Base-by-base conservation (phyloP, 1,284 basidiomycete species). In the Tylopilus sp. region DNA sequence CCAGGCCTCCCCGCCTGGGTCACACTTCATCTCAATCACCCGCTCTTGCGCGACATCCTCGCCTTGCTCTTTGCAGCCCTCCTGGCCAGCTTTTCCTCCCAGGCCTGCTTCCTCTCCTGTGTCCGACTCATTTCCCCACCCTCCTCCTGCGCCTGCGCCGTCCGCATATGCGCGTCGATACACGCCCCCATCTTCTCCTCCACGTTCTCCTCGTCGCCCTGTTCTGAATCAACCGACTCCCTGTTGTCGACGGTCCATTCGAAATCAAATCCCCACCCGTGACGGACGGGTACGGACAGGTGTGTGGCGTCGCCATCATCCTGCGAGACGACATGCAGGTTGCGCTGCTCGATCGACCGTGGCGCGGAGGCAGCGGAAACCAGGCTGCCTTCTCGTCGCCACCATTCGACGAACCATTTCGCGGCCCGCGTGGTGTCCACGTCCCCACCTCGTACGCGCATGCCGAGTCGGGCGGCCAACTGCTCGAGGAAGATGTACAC, bases 261-360 rank as follows among this genome's bases (percentile, higher is more conserved):
- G 50, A 91, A 79, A 67, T 91, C 88, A 59, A 91, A 89, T 41
- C 88, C 88, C 88, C 88, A 91, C 3, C 86, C 86, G 12, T 68
- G 71, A 15, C 68, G 69, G 34, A 62, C 56, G 37, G 56, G 51
- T 11, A 23, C 31, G 13, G 48, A 45, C 18, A 16, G 10, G 15
- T 26, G 23, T 3, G 15, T 15, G 21, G 5, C 21, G 1, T 46
- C 37, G 16, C 9, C 47, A 35, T 15, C 40, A 19, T 21, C 33
- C 15, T 29, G 41, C 16, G 19, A 25, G 13, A 37, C n/a, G 11
- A 13, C 8, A 10, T 13, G 44, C 16, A 46, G 23, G 25, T 25
- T 8, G 40, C 23, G 28, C 7, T 19, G 44, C n/a, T 37, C 51
- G 38, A 66, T 64, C 38, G 69, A 67, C 19, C 39, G 50, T 15